Evolutionary conservation across 768 basidiomycete species (phyloP).

Genomic region (Vararia minispora): DNA sequence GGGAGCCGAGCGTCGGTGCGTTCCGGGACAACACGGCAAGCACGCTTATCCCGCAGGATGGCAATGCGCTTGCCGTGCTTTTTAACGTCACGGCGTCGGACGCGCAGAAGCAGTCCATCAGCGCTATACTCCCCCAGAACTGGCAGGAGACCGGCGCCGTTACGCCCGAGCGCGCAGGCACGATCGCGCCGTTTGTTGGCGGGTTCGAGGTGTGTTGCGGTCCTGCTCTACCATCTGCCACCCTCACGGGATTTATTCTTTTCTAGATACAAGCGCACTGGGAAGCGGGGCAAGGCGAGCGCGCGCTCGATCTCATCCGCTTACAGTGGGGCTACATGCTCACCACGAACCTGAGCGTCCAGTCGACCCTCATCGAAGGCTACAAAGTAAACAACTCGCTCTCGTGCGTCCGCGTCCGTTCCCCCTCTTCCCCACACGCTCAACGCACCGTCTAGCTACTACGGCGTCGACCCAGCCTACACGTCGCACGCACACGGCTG

Average conservation of each 20-base stretch:
- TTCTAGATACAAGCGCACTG: conserved; percentile 15
- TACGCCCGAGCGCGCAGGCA: conserved; percentile 14
- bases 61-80: conserved; percentile 14
- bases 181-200: conserved; percentile 15
- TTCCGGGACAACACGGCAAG: conserved; percentile 15
- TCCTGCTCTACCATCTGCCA: not conserved
- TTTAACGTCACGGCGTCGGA: conserved; percentile 9
- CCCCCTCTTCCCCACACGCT: not conserved
- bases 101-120: conserved; percentile 7
- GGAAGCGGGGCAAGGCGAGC: conserved; percentile 10
- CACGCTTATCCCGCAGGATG: conserved; percentile 14
- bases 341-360: conserved; percentile 12
- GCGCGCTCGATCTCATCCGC: conserved; percentile 13
- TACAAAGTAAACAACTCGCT: conserved; percentile 15
- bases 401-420: conserved; percentile 1
- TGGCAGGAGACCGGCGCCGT: conserved; percentile 14
- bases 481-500: conserved; percentile 16
- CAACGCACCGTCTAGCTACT: conserved; percentile 2
- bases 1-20: conserved; percentile 12
- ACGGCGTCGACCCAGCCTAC: conserved; percentile 12
- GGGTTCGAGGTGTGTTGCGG: conserved; percentile 11
- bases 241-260: too few relatives aligned
- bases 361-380: conserved; percentile 14
- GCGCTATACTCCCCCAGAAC: conserved; percentile 10
- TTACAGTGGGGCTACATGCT: conserved; percentile 16